These are phyloP conservation scores for Leucoagaricus sp. DNA, from an alignment of 1,284 basidiomycete species.

Conservation along the genomic window DNA sequence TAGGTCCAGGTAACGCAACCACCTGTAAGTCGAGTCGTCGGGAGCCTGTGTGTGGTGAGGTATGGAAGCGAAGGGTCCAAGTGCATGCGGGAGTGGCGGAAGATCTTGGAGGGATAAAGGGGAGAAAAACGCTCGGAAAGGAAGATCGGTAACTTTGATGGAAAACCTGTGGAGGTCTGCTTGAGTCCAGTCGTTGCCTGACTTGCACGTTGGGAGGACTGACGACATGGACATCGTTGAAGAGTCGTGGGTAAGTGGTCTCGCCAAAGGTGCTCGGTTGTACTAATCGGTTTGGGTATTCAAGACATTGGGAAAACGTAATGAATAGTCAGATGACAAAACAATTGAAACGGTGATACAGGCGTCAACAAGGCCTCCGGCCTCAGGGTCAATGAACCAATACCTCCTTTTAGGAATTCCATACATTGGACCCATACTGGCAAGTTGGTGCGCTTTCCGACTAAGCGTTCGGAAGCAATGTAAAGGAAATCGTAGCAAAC, in stretches of 20 bases:
- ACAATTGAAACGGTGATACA: no score
- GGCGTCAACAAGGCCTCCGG: no score
- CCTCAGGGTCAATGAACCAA: no score
- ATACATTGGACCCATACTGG: no score
- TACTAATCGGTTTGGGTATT: neutral
- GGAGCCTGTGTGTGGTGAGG: neutral
- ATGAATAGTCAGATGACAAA: neutral
- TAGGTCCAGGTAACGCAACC: constrained; percentile 8
- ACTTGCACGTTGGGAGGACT: constrained; percentile 4
- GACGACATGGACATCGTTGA: neutral
- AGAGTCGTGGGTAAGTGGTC: neutral
- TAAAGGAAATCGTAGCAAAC: neutral
- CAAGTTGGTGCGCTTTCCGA: no score
- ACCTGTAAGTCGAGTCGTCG: constrained; percentile 5
- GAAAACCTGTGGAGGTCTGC: neutral
- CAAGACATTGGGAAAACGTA: neutral
- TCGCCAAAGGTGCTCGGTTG: neutral
- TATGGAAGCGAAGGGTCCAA: neutral
- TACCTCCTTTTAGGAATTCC: no score
- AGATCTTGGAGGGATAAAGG: neutral
- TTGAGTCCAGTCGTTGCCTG: constrained; percentile 11
- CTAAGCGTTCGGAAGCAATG: no score
- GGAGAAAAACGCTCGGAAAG: neutral
- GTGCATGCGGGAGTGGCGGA: constrained; percentile 1
- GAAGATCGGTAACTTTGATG: neutral